Percentiles rank a stretch among this genome's conserved stretches.
phyloP scores from a whole-genome alignment of 805 yeast genomes.

The Brettanomyces naardenensis region DNA sequence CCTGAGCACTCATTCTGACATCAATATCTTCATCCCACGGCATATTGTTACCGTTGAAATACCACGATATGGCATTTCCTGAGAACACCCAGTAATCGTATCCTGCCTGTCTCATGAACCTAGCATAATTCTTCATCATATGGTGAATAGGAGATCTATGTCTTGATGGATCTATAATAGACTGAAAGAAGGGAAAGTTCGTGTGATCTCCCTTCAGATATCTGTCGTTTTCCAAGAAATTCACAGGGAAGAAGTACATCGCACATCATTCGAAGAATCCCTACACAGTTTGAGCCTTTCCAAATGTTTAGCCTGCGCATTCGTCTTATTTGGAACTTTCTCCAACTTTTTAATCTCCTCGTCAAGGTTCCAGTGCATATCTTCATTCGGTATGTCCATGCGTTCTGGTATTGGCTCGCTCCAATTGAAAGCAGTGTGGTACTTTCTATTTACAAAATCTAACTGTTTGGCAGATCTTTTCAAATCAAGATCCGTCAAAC shows the following conservation, averaged over 20 bases:
- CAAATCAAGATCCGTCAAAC: not conserved
- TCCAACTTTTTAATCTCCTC: conserved; percentile 2
- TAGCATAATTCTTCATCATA: conserved; percentile 3
- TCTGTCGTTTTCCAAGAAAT: conserved; percentile 1
- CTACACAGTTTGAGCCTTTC: not conserved
- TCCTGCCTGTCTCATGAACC: conserved; percentile 4
- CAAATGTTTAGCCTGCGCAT: not conserved
- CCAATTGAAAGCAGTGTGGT: not conserved
- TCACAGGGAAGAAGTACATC: conserved; percentile 2
- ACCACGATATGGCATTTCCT: conserved; percentile 26
- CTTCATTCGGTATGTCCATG: not conserved
- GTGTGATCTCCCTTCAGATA: conserved; percentile 1
- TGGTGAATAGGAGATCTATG: conserved; percentile 2
- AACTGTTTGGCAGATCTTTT: not conserved
- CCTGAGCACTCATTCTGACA: conserved; percentile 41
- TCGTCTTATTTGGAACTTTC: not conserved
- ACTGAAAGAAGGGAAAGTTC: conserved; percentile 4
- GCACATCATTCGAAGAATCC: not conserved
- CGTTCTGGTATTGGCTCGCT: not conserved
- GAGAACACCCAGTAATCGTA: conserved; percentile 5
- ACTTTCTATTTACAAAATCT: not conserved
- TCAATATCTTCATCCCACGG: conserved; percentile 55
- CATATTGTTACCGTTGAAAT: conserved; percentile 44
- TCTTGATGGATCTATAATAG: not conserved
- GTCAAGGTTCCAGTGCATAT: conserved; percentile 2